Conservation (phyloP, 108 stramenopile genomes). For the Skeletonema costatum region DNA sequence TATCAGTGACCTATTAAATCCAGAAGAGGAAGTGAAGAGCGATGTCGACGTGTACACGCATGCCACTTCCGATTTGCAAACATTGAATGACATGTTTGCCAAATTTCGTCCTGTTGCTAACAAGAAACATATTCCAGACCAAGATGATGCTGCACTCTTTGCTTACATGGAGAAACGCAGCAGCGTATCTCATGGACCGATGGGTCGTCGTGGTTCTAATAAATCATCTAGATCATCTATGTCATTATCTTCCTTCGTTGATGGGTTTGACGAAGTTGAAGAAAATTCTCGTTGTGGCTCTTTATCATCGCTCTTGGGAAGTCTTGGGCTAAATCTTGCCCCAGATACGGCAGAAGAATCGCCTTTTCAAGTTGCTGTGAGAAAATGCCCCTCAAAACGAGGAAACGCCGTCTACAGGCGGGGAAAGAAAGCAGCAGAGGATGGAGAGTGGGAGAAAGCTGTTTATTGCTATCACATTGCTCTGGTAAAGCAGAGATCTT, state of each 20-base stretch:
- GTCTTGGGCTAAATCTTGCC: neutral
- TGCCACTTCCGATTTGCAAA: neutral
- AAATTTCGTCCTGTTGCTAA: neutral
- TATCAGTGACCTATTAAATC: neutral
- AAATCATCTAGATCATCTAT: neutral
- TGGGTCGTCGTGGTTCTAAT: neutral
- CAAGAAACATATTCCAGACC: neutral
- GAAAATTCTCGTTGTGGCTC: neutral
- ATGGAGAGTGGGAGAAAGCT: constrained; percentile 7
- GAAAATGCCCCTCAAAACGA: neutral
- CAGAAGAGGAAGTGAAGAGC: neutral
- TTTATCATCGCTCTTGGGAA: neutral
- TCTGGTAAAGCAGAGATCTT: constrained; percentile 16
- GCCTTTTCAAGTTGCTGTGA: neutral
- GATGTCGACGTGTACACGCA: neutral
- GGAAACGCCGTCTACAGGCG: neutral
- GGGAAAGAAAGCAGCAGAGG: neutral
- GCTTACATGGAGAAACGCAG: neutral
- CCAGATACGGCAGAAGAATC: neutral
- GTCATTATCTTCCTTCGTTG: neutral
- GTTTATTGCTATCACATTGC: constrained; percentile 19
- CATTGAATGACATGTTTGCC: neutral
- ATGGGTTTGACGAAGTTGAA: neutral
- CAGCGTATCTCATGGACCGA: neutral
- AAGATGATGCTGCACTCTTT: neutral